phyloP scores from a whole-genome alignment of 192 early-diverging fungal species.

The Entomortierella parvispora region DNA sequence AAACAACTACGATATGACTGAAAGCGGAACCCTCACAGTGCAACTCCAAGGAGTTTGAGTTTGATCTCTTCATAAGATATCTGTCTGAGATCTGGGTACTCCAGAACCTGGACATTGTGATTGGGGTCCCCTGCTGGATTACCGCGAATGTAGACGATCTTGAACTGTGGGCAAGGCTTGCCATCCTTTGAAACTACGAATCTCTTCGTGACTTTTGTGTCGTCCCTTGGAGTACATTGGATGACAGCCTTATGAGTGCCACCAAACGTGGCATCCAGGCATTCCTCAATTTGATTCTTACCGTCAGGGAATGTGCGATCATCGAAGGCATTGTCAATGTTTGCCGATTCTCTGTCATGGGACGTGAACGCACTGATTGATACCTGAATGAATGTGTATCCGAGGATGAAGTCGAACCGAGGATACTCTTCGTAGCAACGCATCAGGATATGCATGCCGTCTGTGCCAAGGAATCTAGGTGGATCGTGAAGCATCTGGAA shows the following conservation, averaged over 20 bases:
- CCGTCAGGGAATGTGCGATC: background rate
- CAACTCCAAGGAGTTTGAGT: too few species aligned
- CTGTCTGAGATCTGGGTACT: too few species aligned
- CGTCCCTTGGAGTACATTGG: constrained; percentile 1
- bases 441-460: constrained; percentile 7
- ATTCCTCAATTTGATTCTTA: constrained; percentile 38
- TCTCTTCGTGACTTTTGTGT: background rate
- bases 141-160: constrained; percentile 4
- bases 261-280: constrained; percentile 29
- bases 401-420: constrained; percentile 36
- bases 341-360: constrained; percentile 19
- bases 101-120: too few species aligned
- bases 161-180: background rate
- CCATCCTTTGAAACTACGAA: constrained; percentile 31
- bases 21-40: too few species aligned
- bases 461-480: constrained; percentile 1
- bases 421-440: constrained; percentile 24
- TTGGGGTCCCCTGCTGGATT: too few species aligned
- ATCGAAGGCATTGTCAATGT: constrained; percentile 29
- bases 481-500: background rate
- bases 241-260: constrained; percentile 19
- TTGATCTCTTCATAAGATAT: too few species aligned
- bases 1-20: too few species aligned
- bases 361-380: constrained; percentile 16
- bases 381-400: constrained; percentile 34